phyloP scores from a whole-genome alignment of 257 asterid genomes.

The Linderniella brevidens region DNA sequence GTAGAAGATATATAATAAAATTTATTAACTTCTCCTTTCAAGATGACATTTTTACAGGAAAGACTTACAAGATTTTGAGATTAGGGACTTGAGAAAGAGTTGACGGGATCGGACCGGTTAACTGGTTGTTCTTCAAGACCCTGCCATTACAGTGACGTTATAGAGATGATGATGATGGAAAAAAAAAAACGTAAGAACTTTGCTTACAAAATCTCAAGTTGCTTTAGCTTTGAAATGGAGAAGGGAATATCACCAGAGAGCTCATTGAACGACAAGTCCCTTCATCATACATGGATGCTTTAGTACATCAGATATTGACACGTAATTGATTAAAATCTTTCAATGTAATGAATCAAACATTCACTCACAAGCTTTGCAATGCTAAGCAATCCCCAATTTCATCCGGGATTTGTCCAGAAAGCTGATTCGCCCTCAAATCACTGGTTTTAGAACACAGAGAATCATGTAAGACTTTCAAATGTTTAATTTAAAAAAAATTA shows the following conservation, averaged over 20 bases:
- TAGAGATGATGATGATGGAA: neutral
- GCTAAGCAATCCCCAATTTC: conserved; percentile 92
- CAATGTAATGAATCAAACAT: neutral
- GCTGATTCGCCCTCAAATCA: conserved; percentile 57
- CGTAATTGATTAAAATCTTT: conserved; percentile 1
- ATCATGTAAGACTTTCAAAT: no score
- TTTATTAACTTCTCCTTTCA: no score
- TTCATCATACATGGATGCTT: conserved; percentile 7
- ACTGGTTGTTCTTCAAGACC: conserved; percentile 16
- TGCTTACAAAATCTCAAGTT: conserved; percentile 58
- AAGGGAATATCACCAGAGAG: conserved; percentile 90
- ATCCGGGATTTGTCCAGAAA: conserved; percentile 93
- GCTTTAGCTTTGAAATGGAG: conserved; percentile 83
- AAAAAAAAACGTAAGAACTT: neutral
- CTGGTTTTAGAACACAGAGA: conserved; percentile 16
- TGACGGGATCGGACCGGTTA: conserved; percentile 92
- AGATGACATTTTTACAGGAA: neutral
- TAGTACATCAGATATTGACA: neutral
- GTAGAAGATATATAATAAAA: conserved; percentile 1
- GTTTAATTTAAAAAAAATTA: no score
- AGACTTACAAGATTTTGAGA: conserved; percentile 70
- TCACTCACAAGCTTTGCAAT: conserved; percentile 41
- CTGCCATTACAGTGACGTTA: neutral
- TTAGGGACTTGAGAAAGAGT: conserved; percentile 95
- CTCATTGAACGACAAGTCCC: conserved; percentile 87